Conservation (phyloP, 768 basidiomycete species). For the Mycena filopes region DNA sequence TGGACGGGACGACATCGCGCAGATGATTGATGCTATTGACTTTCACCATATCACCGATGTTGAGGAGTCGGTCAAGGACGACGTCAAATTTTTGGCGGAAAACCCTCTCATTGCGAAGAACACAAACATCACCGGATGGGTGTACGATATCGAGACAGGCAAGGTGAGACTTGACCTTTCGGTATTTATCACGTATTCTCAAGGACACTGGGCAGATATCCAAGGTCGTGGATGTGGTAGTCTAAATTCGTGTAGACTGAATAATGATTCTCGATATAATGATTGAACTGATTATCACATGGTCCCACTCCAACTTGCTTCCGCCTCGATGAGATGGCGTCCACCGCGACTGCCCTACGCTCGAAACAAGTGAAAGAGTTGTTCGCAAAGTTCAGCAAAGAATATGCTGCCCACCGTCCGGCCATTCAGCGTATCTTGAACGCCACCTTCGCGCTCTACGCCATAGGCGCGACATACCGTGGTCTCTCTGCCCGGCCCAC, state of each 20-base stretch:
- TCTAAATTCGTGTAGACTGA: too few relatives aligned
- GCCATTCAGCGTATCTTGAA: constrained; percentile 79
- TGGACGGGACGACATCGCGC: too few relatives aligned
- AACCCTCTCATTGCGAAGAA: constrained; percentile 52
- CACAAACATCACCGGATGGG: constrained; percentile 58
- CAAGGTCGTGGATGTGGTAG: too few relatives aligned
- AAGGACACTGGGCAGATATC: too few relatives aligned
- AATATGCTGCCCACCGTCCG: constrained; percentile 76
- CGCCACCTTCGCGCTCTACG: constrained; percentile 75
- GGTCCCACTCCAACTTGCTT: too few relatives aligned
- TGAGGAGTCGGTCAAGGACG: constrained; percentile 52
- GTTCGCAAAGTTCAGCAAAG: constrained; percentile 54
- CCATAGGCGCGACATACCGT: constrained; percentile 70
- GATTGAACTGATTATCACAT: too few relatives aligned
- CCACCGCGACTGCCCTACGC: constrained; percentile 30
- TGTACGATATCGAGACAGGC: constrained; percentile 62
- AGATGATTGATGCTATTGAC: too few relatives aligned
- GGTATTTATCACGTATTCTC: too few relatives aligned
- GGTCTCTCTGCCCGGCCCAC: constrained; percentile 60
- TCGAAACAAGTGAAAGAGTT: constrained; percentile 47
- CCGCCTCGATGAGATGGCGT: constrained; percentile 24
- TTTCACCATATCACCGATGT: constrained; percentile 54
- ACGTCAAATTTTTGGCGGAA: constrained; percentile 56
- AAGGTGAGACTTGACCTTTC: constrained; percentile 49
- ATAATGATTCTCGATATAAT: too few relatives aligned